Conservation (phyloP, 2,329 filamentous ascomycete genomes). For the Tothia fuscella region DNA sequence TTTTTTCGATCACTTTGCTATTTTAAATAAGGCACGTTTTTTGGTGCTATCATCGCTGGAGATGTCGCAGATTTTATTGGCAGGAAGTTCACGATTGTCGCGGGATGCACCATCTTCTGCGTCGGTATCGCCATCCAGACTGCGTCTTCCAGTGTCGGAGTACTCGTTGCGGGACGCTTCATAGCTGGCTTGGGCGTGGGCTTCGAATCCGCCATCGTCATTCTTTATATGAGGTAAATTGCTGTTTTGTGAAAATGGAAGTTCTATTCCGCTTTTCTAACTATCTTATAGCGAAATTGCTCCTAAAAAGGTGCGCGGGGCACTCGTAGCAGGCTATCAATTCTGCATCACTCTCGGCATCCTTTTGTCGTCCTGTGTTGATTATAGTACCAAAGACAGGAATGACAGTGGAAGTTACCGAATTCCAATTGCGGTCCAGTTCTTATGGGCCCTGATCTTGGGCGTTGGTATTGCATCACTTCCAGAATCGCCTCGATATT, state of each 20-base stretch:
- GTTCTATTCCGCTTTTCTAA: too few species aligned
- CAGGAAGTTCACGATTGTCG: slow-evolving; percentile 58
- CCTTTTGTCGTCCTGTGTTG: slow-evolving; percentile 60
- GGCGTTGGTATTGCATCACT: slow-evolving; percentile 59
- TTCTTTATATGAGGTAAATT: slow-evolving; percentile 25
- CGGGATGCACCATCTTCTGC: slow-evolving; percentile 57
- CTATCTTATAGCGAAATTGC: neutral
- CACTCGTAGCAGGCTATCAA: slow-evolving; percentile 69
- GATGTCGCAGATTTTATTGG: slow-evolving; percentile 66
- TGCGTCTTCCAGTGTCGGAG: slow-evolving; percentile 14
- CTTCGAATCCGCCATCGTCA: slow-evolving; percentile 52
- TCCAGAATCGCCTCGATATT: slow-evolving; percentile 78
- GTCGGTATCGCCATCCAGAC: slow-evolving; percentile 46
- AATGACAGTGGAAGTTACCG: slow-evolving; percentile 58
- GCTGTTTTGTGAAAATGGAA: too few species aligned
- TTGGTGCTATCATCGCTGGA: slow-evolving; percentile 55
- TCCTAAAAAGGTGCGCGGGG: slow-evolving; percentile 39
- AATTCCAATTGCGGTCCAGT: slow-evolving; percentile 70
- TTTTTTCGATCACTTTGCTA: neutral
- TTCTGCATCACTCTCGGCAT: slow-evolving; percentile 75
- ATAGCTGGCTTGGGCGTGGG: slow-evolving; percentile 65
- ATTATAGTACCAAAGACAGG: slow-evolving; percentile 56
- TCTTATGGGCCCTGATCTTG: slow-evolving; percentile 68
- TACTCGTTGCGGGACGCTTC: slow-evolving; percentile 50
- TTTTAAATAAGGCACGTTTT: slow-evolving; percentile 45